These are phyloP conservation scores for Wallacemonas sp. DNA, from an alignment of 208 protist species.

Conservation along the genomic window DNA sequence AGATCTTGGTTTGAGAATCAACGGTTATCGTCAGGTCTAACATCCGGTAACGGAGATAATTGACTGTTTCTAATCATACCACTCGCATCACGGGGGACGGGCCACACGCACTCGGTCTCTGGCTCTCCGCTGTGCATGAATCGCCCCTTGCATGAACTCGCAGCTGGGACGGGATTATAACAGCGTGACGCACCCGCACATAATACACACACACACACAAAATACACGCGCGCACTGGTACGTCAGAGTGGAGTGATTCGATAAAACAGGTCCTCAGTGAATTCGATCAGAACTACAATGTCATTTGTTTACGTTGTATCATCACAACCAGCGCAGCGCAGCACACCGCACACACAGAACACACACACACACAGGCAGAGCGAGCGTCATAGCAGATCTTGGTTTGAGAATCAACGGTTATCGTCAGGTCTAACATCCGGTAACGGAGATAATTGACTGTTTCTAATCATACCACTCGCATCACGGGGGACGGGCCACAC, in stretches of 20 bases:
- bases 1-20: conserved; percentile 80
- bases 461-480: conserved; percentile 32
- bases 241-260: conserved; percentile 53
- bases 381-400: conserved; percentile 79
- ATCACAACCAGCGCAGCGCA: conserved; percentile 12
- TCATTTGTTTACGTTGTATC: conserved; percentile 19
- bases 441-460: conserved; percentile 57
- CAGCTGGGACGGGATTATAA: conserved; percentile 44
- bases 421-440: conserved; percentile 56
- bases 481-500: too few species aligned
- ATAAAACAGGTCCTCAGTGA: conserved; percentile 13
- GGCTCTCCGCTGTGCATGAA: conserved; percentile 62
- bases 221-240: background rate
- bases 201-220: conserved; percentile 3
- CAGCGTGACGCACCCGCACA: conserved; percentile 16
- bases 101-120: background rate
- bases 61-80: conserved; percentile 42
- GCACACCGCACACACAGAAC: background rate
- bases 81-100: background rate
- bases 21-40: conserved; percentile 64
- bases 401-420: conserved; percentile 64
- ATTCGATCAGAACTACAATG: conserved; percentile 23
- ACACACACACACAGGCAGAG: background rate
- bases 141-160: conserved; percentile 31
- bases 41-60: conserved; percentile 59